phyloP scores from a whole-genome alignment of 352 stramenopile species.

The Phytophthora pinifolia region DNA sequence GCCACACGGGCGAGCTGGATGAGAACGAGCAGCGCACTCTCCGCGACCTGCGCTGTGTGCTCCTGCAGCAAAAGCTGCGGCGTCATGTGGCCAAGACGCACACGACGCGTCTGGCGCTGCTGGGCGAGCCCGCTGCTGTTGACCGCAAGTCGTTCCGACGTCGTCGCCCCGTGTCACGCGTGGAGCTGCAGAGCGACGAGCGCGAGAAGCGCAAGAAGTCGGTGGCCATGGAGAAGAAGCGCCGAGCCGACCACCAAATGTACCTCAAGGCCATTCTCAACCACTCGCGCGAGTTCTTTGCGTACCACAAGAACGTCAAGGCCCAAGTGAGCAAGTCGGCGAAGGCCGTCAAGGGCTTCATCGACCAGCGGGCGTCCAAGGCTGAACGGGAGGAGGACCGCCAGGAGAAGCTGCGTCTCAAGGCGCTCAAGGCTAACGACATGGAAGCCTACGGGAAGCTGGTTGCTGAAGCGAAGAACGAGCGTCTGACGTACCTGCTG shows the following conservation, averaged over 20 bases:
- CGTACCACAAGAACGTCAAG: slow-evolving; percentile 88
- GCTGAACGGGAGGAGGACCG: slow-evolving; percentile 86
- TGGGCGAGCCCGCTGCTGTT: slow-evolving; percentile 63
- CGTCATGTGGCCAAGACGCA: slow-evolving; percentile 63
- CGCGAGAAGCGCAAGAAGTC: slow-evolving; percentile 82
- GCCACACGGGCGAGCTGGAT: slow-evolving; percentile 33
- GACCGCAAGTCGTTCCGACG: slow-evolving; percentile 81
- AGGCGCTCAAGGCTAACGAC: slow-evolving; percentile 94
- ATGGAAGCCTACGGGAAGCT: slow-evolving; percentile 98
- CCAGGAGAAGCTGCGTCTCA: slow-evolving; percentile 86
- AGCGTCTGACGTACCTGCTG: slow-evolving; percentile 96
- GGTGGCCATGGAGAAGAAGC: slow-evolving; percentile 82
- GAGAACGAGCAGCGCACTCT: slow-evolving; percentile 51
- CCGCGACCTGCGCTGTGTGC: slow-evolving; percentile 60
- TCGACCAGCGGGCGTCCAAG: slow-evolving; percentile 78
- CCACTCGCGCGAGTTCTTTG: slow-evolving; percentile 84
- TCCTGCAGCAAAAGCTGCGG: slow-evolving; percentile 75
- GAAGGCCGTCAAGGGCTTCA: slow-evolving; percentile 69
- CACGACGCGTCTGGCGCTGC: slow-evolving; percentile 57
- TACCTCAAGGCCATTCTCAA: slow-evolving; percentile 84
- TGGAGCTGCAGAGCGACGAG: slow-evolving; percentile 71
- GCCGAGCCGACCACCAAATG: slow-evolving; percentile 69
- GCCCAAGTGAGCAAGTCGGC: slow-evolving; percentile 65
- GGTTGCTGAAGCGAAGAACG: slow-evolving; percentile 97
- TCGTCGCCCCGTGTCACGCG: slow-evolving; percentile 53